Percentiles rank a stretch among this genome's conserved stretches.
phyloP scores from a whole-genome alignment of 306 rosid species.

The Mimosa pudica region DNA sequence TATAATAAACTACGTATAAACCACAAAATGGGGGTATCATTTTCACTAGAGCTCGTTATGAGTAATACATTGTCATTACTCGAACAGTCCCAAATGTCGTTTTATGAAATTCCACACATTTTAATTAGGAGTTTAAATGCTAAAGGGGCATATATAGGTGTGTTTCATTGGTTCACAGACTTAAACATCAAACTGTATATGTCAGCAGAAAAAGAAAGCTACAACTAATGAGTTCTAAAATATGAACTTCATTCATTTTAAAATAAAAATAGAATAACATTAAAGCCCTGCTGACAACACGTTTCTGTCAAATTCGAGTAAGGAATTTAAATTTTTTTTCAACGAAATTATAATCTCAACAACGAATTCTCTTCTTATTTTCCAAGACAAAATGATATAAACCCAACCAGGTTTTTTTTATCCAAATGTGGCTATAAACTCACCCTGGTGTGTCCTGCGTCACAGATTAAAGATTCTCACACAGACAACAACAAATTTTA shows the following conservation, averaged over 20 bases:
- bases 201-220: neutral
- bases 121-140: too few relatives aligned
- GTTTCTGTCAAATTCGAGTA: too few relatives aligned
- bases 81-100: too few relatives aligned
- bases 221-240: neutral
- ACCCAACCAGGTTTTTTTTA: neutral
- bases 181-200: too few relatives aligned
- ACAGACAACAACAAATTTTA: constrained; percentile 24
- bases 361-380: neutral
- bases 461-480: neutral
- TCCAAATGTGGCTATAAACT: neutral
- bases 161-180: too few relatives aligned
- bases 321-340: neutral
- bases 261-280: neutral
- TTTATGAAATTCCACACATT: too few relatives aligned
- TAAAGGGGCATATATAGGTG: too few relatives aligned
- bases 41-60: too few relatives aligned
- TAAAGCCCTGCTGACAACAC: neutral
- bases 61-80: too few relatives aligned
- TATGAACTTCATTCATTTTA: neutral
- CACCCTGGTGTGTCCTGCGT: neutral
- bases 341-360: neutral
- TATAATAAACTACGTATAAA: too few relatives aligned
- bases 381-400: neutral
- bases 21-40: too few relatives aligned